These are phyloP conservation scores for Onygenales sp. DNA, from an alignment of 2,329 filamentous ascomycete species.

Conservation along the genomic window DNA sequence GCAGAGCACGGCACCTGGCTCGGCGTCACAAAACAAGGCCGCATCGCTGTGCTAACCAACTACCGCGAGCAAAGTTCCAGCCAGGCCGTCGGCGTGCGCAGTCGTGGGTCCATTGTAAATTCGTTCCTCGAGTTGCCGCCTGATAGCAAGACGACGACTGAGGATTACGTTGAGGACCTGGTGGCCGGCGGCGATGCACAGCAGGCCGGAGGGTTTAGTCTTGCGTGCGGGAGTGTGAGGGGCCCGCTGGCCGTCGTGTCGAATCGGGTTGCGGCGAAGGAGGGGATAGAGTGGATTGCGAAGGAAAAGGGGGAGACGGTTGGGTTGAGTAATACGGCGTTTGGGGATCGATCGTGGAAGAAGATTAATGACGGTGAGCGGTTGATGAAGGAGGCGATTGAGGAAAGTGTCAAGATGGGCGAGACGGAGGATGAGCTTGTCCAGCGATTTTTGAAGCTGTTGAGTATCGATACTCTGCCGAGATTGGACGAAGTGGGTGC, in stretches of 20 bases:
- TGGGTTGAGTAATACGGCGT: slow-evolving; percentile 53
- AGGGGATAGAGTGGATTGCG: slow-evolving; percentile 44
- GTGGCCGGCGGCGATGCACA: slow-evolving; percentile 45
- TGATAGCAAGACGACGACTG: slow-evolving; percentile 31
- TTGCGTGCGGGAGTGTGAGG: slow-evolving; percentile 49
- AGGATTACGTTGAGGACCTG: slow-evolving; percentile 45
- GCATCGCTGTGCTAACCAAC: slow-evolving; percentile 55
- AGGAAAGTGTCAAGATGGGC: slow-evolving; percentile 30
- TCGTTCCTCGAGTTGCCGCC: slow-evolving; percentile 45
- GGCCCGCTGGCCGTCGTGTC: slow-evolving; percentile 51
- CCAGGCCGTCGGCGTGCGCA: slow-evolving; percentile 37
- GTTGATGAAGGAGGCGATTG: slow-evolving; percentile 42
- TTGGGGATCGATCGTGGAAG: slow-evolving; percentile 50
- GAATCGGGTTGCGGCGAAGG: slow-evolving; percentile 47
- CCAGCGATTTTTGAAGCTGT: slow-evolving; percentile 41
- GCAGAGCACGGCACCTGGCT: slow-evolving; percentile 55
- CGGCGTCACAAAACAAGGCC: slow-evolving; percentile 51
- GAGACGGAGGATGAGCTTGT: slow-evolving; percentile 43
- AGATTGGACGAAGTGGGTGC: slow-evolving; percentile 31
- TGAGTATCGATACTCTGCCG: slow-evolving; percentile 48
- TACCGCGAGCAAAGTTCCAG: slow-evolving; percentile 47
- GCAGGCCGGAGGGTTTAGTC: slow-evolving; percentile 51
- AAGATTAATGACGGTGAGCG: slow-evolving; percentile 52
- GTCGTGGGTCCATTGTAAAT: slow-evolving; percentile 51
- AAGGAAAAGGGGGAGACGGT: slow-evolving; percentile 41